Base-by-base conservation (phyloP, 495 filamentous ascomycete species). In the Parachaetomium inaequale region DNA sequence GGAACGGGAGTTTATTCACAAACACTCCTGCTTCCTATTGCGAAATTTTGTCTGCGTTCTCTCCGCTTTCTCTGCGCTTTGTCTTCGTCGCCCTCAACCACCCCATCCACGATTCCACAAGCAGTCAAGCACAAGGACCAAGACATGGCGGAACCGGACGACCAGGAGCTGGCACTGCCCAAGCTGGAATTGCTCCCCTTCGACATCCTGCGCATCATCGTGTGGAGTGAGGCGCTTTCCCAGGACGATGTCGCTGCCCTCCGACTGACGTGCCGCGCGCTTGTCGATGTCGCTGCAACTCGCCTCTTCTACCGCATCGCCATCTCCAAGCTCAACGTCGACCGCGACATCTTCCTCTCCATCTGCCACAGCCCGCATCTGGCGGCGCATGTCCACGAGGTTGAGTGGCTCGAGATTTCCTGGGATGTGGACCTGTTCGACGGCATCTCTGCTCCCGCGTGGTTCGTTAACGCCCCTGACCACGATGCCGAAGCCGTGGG, bases 251-350 rank as follows among this genome's bases (percentile, higher is more conserved):
- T 51, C 1, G 17, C 14, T 19, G 42, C 60, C 2, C 19, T 62
- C 3, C 52, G 60, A 10, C 12, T 42, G n/a, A 57, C 19, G 2
- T 62, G 54, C 34, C 42, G 25, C 2, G 43, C 29, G 1, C 53
- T 63, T 14, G 28, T 23, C 23, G 7, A 4, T 3, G 46, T 29
- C 54, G 26, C 54, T 17, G n/a, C 46, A 7, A 32, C 21, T 21
- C 61, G 53, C 0, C 60, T 56, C 4, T 58, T 63, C 28, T 63
- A 51, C 45, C 60, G 61, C 53, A 58, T 63, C 45, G 31, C 19
- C 61, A 34, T 63, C 34, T 63, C 61, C 53, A 57, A 57, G 10
- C 62, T 64, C 23, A 38, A n/a, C 36, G 1, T 3, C 12, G 55
- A 59, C 56, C 55, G 61, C 43, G 49, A 64, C 1, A 17, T 14